Evolutionary conservation across 2,329 filamentous ascomycete genomes (phyloP).

Genomic region (Fusarium sp.): DNA sequence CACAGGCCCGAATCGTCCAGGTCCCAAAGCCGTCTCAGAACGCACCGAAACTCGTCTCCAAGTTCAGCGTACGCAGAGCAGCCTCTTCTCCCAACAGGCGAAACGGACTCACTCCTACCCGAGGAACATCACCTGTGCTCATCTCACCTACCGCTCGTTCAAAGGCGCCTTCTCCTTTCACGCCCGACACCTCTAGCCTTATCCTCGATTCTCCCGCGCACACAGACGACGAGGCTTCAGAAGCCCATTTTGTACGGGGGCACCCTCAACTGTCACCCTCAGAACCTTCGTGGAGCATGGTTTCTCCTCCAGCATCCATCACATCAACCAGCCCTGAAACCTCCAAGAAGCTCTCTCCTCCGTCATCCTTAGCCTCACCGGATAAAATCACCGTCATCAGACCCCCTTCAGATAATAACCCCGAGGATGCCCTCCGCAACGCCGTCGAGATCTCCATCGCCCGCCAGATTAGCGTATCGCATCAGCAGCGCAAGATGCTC

Average conservation of each 20-base stretch:
- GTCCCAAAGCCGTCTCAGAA: slow-evolving; percentile 7
- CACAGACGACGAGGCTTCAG: slow-evolving; percentile 40
- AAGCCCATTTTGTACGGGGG: slow-evolving; percentile 42
- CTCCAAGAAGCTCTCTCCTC: slow-evolving; percentile 24
- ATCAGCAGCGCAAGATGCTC: slow-evolving; percentile 70
- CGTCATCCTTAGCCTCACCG: slow-evolving; percentile 37
- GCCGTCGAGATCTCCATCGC: slow-evolving; percentile 76
- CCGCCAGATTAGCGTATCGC: slow-evolving; percentile 74
- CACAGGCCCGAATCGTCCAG: slow-evolving; percentile 28
- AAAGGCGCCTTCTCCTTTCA: slow-evolving; percentile 37
- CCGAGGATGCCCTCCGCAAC: slow-evolving; percentile 56
- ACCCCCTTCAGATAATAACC: slow-evolving; percentile 25
- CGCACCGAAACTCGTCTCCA: slow-evolving; percentile 37
- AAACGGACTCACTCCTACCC: neutral
- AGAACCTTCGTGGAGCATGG: slow-evolving; percentile 62
- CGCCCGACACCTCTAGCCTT: slow-evolving; percentile 37
- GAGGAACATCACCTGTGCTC: slow-evolving; percentile 24
- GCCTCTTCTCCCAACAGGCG: slow-evolving; percentile 19
- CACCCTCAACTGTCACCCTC: slow-evolving; percentile 52
- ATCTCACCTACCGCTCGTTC: slow-evolving; percentile 12
- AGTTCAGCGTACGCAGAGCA: slow-evolving; percentile 42
- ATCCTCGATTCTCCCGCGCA: slow-evolving; percentile 56
- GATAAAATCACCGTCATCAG: slow-evolving; percentile 36
- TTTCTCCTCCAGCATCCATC: slow-evolving; percentile 53
- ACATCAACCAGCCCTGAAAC: slow-evolving; percentile 36